Conservation (phyloP, 1,284 basidiomycete genomes). For the Schizophyllum commune region DNA sequence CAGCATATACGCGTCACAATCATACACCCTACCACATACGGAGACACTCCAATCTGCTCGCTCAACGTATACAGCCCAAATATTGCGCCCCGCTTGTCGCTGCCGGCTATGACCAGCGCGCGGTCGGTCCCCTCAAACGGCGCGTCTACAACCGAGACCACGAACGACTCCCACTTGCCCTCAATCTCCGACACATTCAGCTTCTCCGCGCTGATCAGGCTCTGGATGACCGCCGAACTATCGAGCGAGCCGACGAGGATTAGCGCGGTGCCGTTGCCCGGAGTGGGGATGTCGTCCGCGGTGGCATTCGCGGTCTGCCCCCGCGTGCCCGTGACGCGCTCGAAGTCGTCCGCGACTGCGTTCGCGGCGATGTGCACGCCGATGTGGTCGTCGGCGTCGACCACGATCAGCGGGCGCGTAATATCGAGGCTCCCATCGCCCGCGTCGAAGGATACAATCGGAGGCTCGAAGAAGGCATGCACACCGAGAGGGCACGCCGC, state of each 20-base stretch:
- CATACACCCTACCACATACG: not conserved
- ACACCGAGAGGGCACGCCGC: not conserved
- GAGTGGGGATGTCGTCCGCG: conserved; percentile 16
- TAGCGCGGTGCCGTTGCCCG: conserved; percentile 24
- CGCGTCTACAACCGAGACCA: conserved; percentile 42
- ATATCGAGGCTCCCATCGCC: not conserved
- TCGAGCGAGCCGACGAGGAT: conserved; percentile 62
- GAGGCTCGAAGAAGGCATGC: conserved; percentile 4
- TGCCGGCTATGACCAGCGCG: conserved; percentile 59
- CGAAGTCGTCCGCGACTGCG: conserved; percentile 58
- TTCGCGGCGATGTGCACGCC: conserved; percentile 56
- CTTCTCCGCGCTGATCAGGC: conserved; percentile 41
- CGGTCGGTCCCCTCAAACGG: conserved; percentile 49
- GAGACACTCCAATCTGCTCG: conserved; percentile 55
- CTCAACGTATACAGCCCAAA: conserved; percentile 65
- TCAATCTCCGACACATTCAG: conserved; percentile 49
- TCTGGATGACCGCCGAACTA: conserved; percentile 48
- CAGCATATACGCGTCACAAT: conserved; percentile 5
- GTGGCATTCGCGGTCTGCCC: conserved; percentile 43
- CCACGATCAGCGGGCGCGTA: conserved; percentile 34
- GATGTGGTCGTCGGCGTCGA: conserved; percentile 53
- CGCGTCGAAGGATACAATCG: conserved; percentile 1
- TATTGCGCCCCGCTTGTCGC: conserved; percentile 61
- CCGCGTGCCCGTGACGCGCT: conserved; percentile 47
- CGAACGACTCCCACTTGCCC: conserved; percentile 61